Percentiles rank a stretch among this genome's conserved stretches.
These are phyloP conservation scores for Fusarium robinianum DNA, from an alignment of 2,329 filamentous ascomycete species.

Conservation along the genomic window DNA sequence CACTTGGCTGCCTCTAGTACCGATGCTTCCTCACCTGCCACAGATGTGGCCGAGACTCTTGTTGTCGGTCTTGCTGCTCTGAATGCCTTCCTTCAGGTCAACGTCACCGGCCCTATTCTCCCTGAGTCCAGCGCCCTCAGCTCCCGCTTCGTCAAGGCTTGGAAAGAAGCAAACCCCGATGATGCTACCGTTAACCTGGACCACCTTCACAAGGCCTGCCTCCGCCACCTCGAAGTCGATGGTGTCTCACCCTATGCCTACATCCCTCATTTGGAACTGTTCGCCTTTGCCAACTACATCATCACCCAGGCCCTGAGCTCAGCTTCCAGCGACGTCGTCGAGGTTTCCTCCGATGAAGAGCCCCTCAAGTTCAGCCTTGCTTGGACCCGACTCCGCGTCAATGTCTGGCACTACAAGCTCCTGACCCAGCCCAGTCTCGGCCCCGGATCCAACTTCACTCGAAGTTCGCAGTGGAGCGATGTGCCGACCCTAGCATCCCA, in stretches of 20 bases:
- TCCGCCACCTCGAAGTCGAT: slow-evolving; percentile 75
- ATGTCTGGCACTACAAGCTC: slow-evolving; percentile 70
- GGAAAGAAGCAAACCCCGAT: slow-evolving; percentile 26
- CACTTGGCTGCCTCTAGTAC: slow-evolving; percentile 11
- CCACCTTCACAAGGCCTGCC: slow-evolving; percentile 58
- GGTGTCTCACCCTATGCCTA: slow-evolving; percentile 85
- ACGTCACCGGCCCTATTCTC: slow-evolving; percentile 86
- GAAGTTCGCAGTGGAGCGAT: slow-evolving; percentile 62
- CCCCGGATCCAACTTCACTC: slow-evolving; percentile 58
- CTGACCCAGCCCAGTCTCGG: slow-evolving; percentile 61
- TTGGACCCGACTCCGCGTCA: slow-evolving; percentile 72
- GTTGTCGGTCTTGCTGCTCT: slow-evolving; percentile 51
- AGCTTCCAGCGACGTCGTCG: slow-evolving; percentile 32
- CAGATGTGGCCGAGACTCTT: slow-evolving; percentile 25
- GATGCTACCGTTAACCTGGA: slow-evolving; percentile 35
- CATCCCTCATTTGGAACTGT: slow-evolving; percentile 81
- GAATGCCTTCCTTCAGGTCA: slow-evolving; percentile 81
- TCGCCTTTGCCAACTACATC: slow-evolving; percentile 69
- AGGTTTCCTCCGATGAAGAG: slow-evolving; percentile 31
- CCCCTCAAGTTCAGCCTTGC: slow-evolving; percentile 53
- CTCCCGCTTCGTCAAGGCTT: slow-evolving; percentile 48
- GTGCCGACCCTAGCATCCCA: slow-evolving; percentile 58
- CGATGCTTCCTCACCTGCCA: slow-evolving; percentile 3
- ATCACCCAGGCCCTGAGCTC: slow-evolving; percentile 41
- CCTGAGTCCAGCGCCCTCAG: slow-evolving; percentile 39